Evolutionary conservation across 495 filamentous ascomycete species (phyloP), one percentile per base, ranked within the genome.

Genomic region (Clohesyomyces aquaticus): DNA sequence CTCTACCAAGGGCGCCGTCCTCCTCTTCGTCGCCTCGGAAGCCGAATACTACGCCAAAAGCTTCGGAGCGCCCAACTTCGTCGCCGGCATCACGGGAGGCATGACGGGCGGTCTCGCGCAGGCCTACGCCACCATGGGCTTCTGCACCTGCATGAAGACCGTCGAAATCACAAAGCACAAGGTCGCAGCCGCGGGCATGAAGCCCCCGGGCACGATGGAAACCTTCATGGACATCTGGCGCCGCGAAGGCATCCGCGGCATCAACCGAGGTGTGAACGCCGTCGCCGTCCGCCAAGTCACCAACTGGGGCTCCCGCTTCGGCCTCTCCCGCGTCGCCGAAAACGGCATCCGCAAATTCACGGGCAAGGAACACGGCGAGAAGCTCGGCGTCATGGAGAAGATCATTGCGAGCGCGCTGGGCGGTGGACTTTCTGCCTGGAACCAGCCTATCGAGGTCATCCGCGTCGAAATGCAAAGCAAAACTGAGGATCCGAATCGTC

Each of bases 111-210:
- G 94, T 83, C 86, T 98, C 55, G 95, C 92, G 48, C 94, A 98
- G 80, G 94, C 94, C 32, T 98, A 98, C 75, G 94, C 94, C 60
- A 98, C 94, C 68, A 97, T 98, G 92, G 94, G 94, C 60, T 98
- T 98, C 86, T 98, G 94, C 79, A 98, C 94, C 41, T 98, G 94
- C 84, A 98, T 98, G 94, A 98, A 98, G 87, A 98, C 94, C 59
- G 95, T 97, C 64, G 95, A 98, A 80, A 98, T 98, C 79, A 98
- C 94, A 72, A 92, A 96, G 79, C 90, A 94, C 81, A 96, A 97
- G 83, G 79, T 95, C 73, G 92, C 93, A 2, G 87, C 91, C 8
- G 67, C 81, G 27, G 94, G 94, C 70, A 83, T 87, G 38, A 91
- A 92, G 78, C 90, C 90, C 19, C 89, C 87, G 1, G 86, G 91